Evolutionary conservation across 23 red algal species (phyloP).

Genomic region (Gracilaria gracilis): DNA sequence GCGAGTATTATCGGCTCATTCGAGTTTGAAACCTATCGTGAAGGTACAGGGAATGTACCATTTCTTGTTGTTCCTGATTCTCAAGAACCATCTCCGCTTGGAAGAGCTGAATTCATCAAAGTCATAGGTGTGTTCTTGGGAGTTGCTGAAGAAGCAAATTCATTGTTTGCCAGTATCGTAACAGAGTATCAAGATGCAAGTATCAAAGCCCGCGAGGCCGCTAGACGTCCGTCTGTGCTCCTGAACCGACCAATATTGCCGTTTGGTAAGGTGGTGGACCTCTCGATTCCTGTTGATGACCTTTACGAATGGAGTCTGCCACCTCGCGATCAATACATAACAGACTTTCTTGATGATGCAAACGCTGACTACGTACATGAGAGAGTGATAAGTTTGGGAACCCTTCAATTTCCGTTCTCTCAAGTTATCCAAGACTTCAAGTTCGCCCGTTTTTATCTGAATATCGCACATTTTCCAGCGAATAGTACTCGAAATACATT

Average conservation of each 20-base stretch:
- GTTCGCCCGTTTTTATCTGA: constrained; percentile 11
- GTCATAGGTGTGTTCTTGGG: constrained; percentile 64
- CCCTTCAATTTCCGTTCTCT: neutral
- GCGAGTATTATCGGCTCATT: neutral
- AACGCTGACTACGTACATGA: constrained; percentile 32
- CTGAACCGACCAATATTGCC: constrained; percentile 20
- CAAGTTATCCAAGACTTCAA: constrained; percentile 17
- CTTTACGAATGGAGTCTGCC: constrained; percentile 21
- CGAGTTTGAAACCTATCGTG: neutral
- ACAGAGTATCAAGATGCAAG: constrained; percentile 46
- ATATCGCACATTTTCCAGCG: neutral
- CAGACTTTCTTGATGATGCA: constrained; percentile 26
- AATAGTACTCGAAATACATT: neutral
- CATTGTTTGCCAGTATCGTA: constrained; percentile 42
- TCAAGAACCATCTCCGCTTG: constrained; percentile 36
- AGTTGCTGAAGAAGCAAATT: neutral
- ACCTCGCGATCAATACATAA: constrained; percentile 23
- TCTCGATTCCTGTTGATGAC: neutral
- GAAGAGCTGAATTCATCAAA: constrained; percentile 73
- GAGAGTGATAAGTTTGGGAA: neutral
- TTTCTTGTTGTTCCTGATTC: constrained; percentile 56
- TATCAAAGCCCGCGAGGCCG: neutral
- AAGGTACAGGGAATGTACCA: neutral
- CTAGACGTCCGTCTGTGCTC: constrained; percentile 70
- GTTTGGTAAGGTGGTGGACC: neutral